A percentile compares a stretch with the other conserved stretches of the same genome.
These are phyloP conservation scores for Cucumis melo DNA, from an alignment of 306 rosid genomes.

Conservation along the genomic window DNA sequence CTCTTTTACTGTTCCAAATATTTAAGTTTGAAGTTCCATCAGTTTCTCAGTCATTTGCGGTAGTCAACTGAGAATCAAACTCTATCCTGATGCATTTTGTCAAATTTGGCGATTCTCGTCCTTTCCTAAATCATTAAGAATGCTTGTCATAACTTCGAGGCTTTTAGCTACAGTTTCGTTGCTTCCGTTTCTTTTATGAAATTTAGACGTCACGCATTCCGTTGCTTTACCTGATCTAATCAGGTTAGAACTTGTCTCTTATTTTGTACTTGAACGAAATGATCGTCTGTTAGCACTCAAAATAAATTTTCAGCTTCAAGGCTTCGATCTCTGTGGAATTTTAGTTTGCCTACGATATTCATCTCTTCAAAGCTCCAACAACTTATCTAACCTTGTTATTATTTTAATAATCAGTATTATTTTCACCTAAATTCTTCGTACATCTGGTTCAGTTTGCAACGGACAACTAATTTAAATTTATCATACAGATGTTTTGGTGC, in stretches of 20 bases:
- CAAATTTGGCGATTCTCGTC: not conserved
- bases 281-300: not conserved
- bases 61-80: not conserved
- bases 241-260: not conserved
- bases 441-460: not conserved
- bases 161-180: not conserved
- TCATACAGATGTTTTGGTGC: constrained; percentile 27
- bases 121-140: not conserved
- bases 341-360: not conserved
- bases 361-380: not conserved
- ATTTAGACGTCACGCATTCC: not conserved
- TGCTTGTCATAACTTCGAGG: not conserved
- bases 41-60: not conserved
- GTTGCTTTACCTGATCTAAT: not conserved
- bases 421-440: not conserved
- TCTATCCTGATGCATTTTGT: not conserved
- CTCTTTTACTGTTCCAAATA: not conserved
- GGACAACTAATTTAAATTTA: not conserved
- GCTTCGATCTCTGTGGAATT: not conserved
- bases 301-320: not conserved
- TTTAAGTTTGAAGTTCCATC: not conserved
- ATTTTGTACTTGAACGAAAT: not conserved
- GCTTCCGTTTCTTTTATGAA: not conserved
- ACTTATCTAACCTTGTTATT: not conserved
- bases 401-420: not conserved